Evolutionary conservation across 352 stramenopile genomes (phyloP).

Genomic region (Globisporangium canariense): DNA sequence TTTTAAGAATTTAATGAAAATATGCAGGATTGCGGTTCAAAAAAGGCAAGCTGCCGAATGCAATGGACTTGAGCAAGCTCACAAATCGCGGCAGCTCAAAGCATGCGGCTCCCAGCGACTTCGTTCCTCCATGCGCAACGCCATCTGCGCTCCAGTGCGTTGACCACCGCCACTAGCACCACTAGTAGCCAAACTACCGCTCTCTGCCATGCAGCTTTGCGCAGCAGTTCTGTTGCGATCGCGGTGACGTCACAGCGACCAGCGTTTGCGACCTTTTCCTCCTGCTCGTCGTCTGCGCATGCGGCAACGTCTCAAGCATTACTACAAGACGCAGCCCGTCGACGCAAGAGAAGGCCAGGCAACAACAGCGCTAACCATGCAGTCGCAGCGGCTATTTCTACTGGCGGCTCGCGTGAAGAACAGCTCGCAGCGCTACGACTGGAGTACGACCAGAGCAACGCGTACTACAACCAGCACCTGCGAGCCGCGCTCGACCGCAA

Average conservation of each 20-base stretch:
- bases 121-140: slow-evolving; percentile 3
- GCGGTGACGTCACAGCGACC: not conserved
- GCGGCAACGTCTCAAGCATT: not conserved
- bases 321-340: slow-evolving; percentile 5
- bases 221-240: not conserved
- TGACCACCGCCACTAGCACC: not conserved
- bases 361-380: not conserved
- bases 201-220: too few species aligned
- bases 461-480: slow-evolving; percentile 49
- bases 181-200: not conserved
- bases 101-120: slow-evolving; percentile 5
- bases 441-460: slow-evolving; percentile 21
- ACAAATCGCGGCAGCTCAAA: not conserved
- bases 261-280: slow-evolving; percentile 1
- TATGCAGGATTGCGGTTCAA: too few species aligned
- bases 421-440: slow-evolving; percentile 12
- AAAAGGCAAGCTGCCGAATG: not conserved
- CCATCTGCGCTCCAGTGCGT: not conserved
- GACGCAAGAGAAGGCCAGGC: not conserved
- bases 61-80: slow-evolving; percentile 5
- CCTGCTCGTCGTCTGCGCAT: not conserved
- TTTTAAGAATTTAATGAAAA: too few species aligned
- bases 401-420: not conserved
- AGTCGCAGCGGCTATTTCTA: not conserved
- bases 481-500: slow-evolving; percentile 25